Percentiles rank a stretch among this genome's conserved stretches.
These are phyloP conservation scores for Mucor racemosus DNA, from an alignment of 371 early-diverging fungal species.

Conservation along the genomic window DNA sequence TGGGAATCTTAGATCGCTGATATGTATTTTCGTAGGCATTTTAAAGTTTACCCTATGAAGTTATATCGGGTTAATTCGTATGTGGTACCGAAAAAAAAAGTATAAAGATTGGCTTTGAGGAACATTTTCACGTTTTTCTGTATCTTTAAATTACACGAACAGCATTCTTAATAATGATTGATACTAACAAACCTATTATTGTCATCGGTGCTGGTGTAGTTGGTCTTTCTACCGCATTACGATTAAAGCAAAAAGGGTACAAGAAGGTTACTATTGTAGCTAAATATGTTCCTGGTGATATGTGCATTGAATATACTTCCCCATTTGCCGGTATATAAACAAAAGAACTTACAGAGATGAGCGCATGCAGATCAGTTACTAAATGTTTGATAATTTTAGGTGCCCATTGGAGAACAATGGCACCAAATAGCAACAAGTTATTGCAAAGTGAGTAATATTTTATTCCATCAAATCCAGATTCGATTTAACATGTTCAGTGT, in stretches of 20 bases:
- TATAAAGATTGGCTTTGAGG: too few species aligned
- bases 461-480: neutral
- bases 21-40: too few species aligned
- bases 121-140: neutral
- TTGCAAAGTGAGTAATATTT: slow-evolving; percentile 43
- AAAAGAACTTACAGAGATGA: neutral
- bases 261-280: slow-evolving; percentile 59
- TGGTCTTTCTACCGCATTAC: slow-evolving; percentile 70
- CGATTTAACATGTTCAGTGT: neutral
- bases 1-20: too few species aligned
- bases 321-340: slow-evolving; percentile 68
- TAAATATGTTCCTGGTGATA: slow-evolving; percentile 61
- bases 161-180: neutral
- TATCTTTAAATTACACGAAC: too few species aligned
- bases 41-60: too few species aligned
- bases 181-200: slow-evolving; percentile 21
- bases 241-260: slow-evolving; percentile 57
- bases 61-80: too few species aligned
- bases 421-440: slow-evolving; percentile 36
- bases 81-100: too few species aligned
- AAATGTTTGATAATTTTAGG: slow-evolving; percentile 23
- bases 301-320: slow-evolving; percentile 67
- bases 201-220: slow-evolving; percentile 80
- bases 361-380: neutral
- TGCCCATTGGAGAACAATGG: slow-evolving; percentile 81